Percentiles rank a stretch among this genome's conserved stretches.
Conservation (phyloP, 2,329 filamentous ascomycete genomes). For the Calycina herbarum region DNA sequence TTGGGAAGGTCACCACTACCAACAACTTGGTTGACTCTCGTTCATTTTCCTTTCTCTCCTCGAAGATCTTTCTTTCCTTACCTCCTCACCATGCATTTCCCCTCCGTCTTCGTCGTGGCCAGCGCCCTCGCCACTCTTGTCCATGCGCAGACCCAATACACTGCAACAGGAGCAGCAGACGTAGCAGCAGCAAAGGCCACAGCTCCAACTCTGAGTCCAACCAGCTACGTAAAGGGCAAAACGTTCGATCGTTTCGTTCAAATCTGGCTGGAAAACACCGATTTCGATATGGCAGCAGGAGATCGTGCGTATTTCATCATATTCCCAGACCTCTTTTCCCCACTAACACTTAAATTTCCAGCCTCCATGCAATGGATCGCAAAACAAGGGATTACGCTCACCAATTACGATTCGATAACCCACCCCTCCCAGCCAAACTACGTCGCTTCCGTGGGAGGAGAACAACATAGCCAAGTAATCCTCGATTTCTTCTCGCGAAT, state of each 20-base stretch:
- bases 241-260: slow-evolving; percentile 60
- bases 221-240: slow-evolving; percentile 50
- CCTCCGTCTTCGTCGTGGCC: slow-evolving; percentile 1
- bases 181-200: slow-evolving; percentile 43
- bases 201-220: slow-evolving; percentile 45
- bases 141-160: slow-evolving; percentile 17
- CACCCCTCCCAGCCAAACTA: slow-evolving; percentile 76
- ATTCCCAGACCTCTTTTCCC: not conserved
- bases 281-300: slow-evolving; percentile 20
- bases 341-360: slow-evolving; percentile 34
- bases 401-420: slow-evolving; percentile 54
- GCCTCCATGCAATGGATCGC: slow-evolving; percentile 45
- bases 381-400: slow-evolving; percentile 54
- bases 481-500: slow-evolving; percentile 63
- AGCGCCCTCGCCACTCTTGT: slow-evolving; percentile 2
- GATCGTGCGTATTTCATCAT: slow-evolving; percentile 32
- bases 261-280: slow-evolving; percentile 61
- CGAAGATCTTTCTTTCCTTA: not conserved
- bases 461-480: slow-evolving; percentile 61
- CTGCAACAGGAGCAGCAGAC: slow-evolving; percentile 7
- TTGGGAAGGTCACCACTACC: not conserved
- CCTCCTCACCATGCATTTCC: slow-evolving; percentile 10
- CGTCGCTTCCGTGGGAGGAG: slow-evolving; percentile 63
- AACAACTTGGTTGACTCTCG: not conserved
- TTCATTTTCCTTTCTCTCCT: not conserved